Percentiles rank a stretch among this genome's conserved stretches.
Conservation (phyloP, 2,329 filamentous ascomycete species). For the Penicillium expansum region DNA sequence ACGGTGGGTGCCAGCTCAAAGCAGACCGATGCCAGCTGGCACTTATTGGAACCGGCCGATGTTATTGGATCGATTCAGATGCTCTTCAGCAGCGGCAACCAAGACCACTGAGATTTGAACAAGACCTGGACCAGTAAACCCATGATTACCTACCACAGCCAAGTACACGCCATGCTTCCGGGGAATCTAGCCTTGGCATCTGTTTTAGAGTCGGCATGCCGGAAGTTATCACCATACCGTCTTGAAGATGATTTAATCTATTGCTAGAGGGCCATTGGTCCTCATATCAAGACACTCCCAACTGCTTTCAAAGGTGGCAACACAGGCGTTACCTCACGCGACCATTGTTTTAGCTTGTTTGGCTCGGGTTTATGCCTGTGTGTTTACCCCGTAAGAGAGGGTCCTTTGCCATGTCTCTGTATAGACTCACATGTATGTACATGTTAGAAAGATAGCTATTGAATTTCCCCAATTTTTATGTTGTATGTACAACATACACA, state of each 20-base stretch:
- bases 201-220: neutral
- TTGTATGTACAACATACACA: neutral
- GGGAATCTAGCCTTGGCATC: neutral
- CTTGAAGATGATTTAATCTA: neutral
- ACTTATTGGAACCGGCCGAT: constrained; percentile 82
- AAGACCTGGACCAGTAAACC: neutral
- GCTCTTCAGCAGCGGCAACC: constrained; percentile 49
- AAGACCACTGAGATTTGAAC: constrained; percentile 24
- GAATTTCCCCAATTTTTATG: neutral
- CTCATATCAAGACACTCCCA: neutral
- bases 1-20: constrained; percentile 91
- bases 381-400: neutral
- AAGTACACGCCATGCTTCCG: neutral
- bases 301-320: neutral
- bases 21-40: constrained; percentile 85
- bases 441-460: neutral
- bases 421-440: neutral
- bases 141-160: neutral
- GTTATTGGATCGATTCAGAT: constrained; percentile 67
- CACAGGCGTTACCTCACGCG: neutral
- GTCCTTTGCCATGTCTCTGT: neutral
- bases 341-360: neutral
- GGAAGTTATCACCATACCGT: neutral
- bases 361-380: neutral
- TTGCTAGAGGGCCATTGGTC: neutral